These are phyloP conservation scores for Fragilaria radians DNA, from an alignment of 108 stramenopile species.

Conservation along the genomic window DNA sequence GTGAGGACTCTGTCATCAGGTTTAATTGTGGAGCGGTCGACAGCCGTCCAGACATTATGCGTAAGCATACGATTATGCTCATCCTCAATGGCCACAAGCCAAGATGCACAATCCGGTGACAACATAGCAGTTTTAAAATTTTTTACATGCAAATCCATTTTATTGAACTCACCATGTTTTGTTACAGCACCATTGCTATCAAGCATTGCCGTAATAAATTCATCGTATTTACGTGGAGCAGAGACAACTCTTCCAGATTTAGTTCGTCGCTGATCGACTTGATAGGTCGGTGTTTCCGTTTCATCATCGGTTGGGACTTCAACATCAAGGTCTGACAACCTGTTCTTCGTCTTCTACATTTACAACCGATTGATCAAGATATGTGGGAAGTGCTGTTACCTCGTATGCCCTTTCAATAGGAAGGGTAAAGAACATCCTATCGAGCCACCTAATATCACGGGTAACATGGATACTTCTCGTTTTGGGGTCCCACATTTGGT, in stretches of 20 bases:
- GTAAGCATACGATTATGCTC: constrained; percentile 29
- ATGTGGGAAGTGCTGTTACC: neutral
- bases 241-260: neutral
- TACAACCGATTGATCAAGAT: neutral
- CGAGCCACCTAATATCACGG: constrained; percentile 28
- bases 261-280: no score
- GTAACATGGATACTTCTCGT: constrained; percentile 13
- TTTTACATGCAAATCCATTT: constrained; percentile 27
- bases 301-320: no score
- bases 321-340: no score
- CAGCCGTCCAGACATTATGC: constrained; percentile 14
- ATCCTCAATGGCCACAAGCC: constrained; percentile 25
- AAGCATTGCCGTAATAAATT: constrained; percentile 1
- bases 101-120: constrained; percentile 13
- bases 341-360: constrained; percentile 3
- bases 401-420: constrained; percentile 4
- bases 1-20: constrained; percentile 20
- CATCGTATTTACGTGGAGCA: neutral
- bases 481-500: constrained; percentile 15
- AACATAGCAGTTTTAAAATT: constrained; percentile 33
- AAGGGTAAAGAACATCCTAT: constrained; percentile 16
- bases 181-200: constrained; percentile 28
- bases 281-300: no score
- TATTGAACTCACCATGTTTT: constrained; percentile 26
- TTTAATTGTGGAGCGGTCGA: constrained; percentile 11